These are phyloP conservation scores for Scedosporium boydii DNA, from an alignment of 2,329 filamentous ascomycete species.

Conservation along the genomic window DNA sequence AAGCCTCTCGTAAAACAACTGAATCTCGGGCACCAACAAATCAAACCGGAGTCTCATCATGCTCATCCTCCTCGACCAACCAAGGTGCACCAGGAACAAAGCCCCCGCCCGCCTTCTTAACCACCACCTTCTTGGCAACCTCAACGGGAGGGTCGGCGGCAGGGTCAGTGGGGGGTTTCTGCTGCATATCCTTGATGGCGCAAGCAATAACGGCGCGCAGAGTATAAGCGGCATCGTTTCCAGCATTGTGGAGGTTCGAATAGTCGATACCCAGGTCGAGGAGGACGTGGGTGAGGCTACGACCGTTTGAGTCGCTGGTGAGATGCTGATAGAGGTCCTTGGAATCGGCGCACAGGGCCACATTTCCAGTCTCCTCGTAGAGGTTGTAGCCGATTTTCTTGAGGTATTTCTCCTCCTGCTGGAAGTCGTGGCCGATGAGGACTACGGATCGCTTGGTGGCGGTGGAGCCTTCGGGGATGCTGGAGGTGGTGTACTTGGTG, in stretches of 20 bases:
- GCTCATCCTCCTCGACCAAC: background rate
- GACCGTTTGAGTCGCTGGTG: slow-evolving; percentile 39
- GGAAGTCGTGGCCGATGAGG: slow-evolving; percentile 69
- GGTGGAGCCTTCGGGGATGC: slow-evolving; percentile 10
- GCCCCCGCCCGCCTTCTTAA: background rate
- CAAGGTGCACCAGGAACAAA: background rate
- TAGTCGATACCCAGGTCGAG: slow-evolving; percentile 51
- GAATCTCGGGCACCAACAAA: background rate
- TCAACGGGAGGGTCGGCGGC: background rate
- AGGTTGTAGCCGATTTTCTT: slow-evolving; percentile 54
- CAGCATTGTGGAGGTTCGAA: slow-evolving; percentile 71
- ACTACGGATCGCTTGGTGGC: slow-evolving; percentile 44
- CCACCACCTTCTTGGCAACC: background rate
- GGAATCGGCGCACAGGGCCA: slow-evolving; percentile 61
- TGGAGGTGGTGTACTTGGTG: slow-evolving; percentile 8
- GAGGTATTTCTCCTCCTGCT: slow-evolving; percentile 60
- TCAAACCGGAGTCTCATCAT: background rate
- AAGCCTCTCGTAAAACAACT: background rate
- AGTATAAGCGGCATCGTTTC: slow-evolving; percentile 78
- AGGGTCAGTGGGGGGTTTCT: background rate
- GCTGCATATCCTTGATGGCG: slow-evolving; percentile 1
- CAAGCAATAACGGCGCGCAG: slow-evolving; percentile 59
- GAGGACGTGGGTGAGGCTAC: slow-evolving; percentile 53
- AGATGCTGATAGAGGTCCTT: slow-evolving; percentile 58
- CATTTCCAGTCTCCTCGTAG: too few species aligned